Base-by-base conservation (phyloP, 768 basidiomycete genomes). In the Suillus ampliporus region DNA sequence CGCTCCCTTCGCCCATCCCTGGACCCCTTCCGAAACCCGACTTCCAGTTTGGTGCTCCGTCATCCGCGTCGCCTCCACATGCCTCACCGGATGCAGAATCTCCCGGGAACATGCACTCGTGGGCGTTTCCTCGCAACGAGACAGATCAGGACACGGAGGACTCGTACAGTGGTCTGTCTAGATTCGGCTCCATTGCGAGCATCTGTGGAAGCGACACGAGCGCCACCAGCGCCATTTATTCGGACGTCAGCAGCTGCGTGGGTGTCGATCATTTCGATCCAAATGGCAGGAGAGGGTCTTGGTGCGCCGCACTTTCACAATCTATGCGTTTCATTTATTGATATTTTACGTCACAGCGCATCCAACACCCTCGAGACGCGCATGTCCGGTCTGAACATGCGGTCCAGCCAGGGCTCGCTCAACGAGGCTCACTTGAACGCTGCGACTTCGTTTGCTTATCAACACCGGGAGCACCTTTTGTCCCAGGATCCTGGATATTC, bases 41-140 rank as follows among this genome's bases (percentile, higher is more conserved):
- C 60, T 89, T 86, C 77, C 85, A 85, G 51, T 89, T 89, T 65
- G 88, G 88, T 62, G 81, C 82, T 11, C 84, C 88, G 34, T 84
- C 78, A 56, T 82, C 82, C 3, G 78, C 71, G 19, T 68, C 78
- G 2, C 68, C 83, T 0, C 79, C 84, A 3, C 79, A 83, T 66
- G 72, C 79, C 19, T 85, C 86, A 17, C 80, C 83, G 60, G 87
- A 88, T 2, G 34, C 64, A 0, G 76, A 76, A 31, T 69, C 74
- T 4, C 71, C 74, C 1, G 56, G 38, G 26, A 41, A 34, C 79
- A 80, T 77, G 50, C 80, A 82, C 2, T 59, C 67, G 1, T 76
- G 85, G 82, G 72, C 74, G 68, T 65, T 86, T 82, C 76, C 80
- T 72, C 62, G 80, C 74, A 35, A 68, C 19, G 74, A 75, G 74